Evolutionary conservation across 23 red algal species (phyloP).

Genomic region (Gracilaria gracilis): DNA sequence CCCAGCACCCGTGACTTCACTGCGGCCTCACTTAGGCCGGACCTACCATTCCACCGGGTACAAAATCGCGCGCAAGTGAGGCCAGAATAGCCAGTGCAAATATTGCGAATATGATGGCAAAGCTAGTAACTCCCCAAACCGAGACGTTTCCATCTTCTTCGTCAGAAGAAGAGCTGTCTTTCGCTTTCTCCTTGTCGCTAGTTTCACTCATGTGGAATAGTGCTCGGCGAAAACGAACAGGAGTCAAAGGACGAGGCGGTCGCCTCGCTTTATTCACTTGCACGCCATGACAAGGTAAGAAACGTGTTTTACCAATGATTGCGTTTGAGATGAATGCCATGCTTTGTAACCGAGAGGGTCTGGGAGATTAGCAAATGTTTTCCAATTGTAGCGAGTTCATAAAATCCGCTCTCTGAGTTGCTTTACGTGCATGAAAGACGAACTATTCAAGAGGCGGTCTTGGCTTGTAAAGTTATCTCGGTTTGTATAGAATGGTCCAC

Average conservation of each 20-base stretch:
- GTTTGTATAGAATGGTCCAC: no score
- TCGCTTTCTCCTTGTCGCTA: neutral
- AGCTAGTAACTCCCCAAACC: slow-evolving; percentile 47
- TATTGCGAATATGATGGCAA: slow-evolving; percentile 60
- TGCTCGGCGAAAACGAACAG: neutral
- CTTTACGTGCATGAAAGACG: no score
- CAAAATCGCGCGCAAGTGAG: slow-evolving; percentile 57
- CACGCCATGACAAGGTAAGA: neutral
- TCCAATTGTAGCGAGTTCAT: neutral
- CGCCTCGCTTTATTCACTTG: neutral
- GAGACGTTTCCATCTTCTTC: slow-evolving; percentile 32
- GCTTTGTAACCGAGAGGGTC: neutral
- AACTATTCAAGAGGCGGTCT: no score
- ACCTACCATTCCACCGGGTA: slow-evolving; percentile 52
- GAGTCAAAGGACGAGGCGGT: neutral
- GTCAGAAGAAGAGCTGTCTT: neutral
- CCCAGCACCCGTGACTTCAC: neutral
- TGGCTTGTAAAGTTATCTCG: no score
- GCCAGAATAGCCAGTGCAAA: slow-evolving; percentile 49
- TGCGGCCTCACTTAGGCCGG: neutral
- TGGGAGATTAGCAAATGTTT: neutral
- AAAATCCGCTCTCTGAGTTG: neutral
- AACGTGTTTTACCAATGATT: neutral
- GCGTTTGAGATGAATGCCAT: neutral
- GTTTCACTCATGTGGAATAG: neutral